Base-by-base conservation (phyloP, 78 protist species). In the Polysphondylium violaceum region DNA sequence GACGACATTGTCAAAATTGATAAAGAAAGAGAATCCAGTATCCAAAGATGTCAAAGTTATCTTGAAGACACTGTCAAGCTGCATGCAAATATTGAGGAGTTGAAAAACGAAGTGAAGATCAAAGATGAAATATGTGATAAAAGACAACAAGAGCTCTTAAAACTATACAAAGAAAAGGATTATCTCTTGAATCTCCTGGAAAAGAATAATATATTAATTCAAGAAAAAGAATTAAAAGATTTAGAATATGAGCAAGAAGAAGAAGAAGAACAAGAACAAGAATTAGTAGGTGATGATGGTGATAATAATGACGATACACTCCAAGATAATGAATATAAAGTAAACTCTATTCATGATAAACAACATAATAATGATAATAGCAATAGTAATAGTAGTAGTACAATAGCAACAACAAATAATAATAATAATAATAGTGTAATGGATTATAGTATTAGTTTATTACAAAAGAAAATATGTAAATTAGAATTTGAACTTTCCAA, bases 51-150 rank as follows among this genome's bases (percentile, higher is more conserved):
- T 27, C n/a, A 60, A 2, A 72, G 55, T 44, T 29, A 47, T 1
- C 61, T 83, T 11, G 27, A 19, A 14, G 91, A 83, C 1, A 21
- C 65, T n/a, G 75, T 21, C 5, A 67, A 69, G n/a, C 25, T 83
- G 31, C 76, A 68, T 36, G 35, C 38, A 35, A 73, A 63, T 16
- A 83, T 83, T 27, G 91, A 83, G 25, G 63, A 83, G 3, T 27
- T 69, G 5, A 44, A 69, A 29, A 51, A 69, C 25, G 78, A 69
- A 36, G 58, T 83, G 12, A 8, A 5, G 9, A 69, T 83, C 44
- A 83, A 69, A 38, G 76, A 74, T 27, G 81, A 83, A 21, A 67
- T 83, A n/a, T 83, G 75, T 71, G 91, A 83, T 33, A 68, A 74
- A 38, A 14, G 91, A 4, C 78, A 83, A 56, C 36, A 41, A 60